These are phyloP conservation scores for Endocarpon pusillum DNA, from an alignment of 495 filamentous ascomycete genomes.

Conservation along the genomic window DNA sequence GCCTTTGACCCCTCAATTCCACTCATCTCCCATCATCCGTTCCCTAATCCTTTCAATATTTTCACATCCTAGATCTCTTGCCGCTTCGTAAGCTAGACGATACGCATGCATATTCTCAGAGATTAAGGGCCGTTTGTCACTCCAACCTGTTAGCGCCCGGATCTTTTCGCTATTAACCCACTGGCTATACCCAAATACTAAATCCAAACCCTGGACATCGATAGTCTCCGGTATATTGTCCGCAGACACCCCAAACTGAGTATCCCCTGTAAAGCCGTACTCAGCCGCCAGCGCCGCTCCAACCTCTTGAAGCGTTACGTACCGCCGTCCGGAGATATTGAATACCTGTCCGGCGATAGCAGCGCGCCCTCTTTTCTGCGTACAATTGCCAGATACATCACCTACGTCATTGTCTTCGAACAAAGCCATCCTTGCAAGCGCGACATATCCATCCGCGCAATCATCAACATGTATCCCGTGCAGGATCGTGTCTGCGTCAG, in stretches of 20 bases:
- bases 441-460: slow-evolving; percentile 25
- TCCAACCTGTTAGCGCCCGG: slow-evolving; percentile 21
- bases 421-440: too few species aligned
- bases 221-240: slow-evolving; percentile 1
- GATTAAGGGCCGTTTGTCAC: slow-evolving; percentile 19
- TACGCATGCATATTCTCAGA: slow-evolving; percentile 18
- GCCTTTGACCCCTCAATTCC: too few species aligned
- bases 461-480: slow-evolving; percentile 28
- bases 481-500: slow-evolving; percentile 18
- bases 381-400: too few species aligned
- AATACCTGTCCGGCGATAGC: slow-evolving; percentile 19
- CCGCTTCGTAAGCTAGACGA: slow-evolving; percentile 24
- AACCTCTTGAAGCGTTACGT: slow-evolving; percentile 22
- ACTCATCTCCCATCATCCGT: too few species aligned
- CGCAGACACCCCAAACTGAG: background rate
- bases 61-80: too few species aligned
- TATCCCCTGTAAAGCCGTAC: slow-evolving; percentile 14
- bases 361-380: slow-evolving; percentile 8
- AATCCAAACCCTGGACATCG: too few species aligned
- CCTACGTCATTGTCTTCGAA: too few species aligned
- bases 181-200: slow-evolving; percentile 20
- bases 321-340: slow-evolving; percentile 21
- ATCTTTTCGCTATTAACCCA: slow-evolving; percentile 26
- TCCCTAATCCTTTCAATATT: too few species aligned
- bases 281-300: slow-evolving; percentile 16